Percentiles rank a stretch among this genome's conserved stretches.
These are phyloP conservation scores for Kodamaea neixiangensis DNA, from an alignment of 805 yeast species.

Conservation along the genomic window DNA sequence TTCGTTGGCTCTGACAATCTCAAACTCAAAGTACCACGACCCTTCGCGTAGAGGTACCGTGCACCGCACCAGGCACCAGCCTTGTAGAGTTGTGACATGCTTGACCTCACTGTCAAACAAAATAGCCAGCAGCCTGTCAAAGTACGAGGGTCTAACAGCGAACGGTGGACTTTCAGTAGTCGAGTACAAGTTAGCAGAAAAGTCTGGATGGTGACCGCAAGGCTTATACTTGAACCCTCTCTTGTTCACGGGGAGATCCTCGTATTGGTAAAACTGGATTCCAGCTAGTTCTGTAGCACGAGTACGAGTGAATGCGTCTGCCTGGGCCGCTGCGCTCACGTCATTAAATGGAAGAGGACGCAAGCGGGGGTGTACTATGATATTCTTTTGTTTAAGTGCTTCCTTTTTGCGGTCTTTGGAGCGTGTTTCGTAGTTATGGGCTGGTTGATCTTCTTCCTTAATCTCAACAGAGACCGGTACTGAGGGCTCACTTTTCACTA, in stretches of 20 bases:
- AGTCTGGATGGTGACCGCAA: constrained; percentile 68
- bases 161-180: constrained; percentile 76
- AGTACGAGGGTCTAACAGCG: constrained; percentile 55
- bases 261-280: constrained; percentile 45
- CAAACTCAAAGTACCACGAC: constrained; percentile 74
- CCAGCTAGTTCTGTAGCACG: constrained; percentile 17
- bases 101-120: constrained; percentile 27
- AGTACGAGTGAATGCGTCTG: neutral
- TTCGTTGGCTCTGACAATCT: constrained; percentile 48
- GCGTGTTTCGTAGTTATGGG: constrained; percentile 27
- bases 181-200: constrained; percentile 60
- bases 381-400: constrained; percentile 22
- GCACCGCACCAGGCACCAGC: constrained; percentile 80
- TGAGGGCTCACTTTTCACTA: neutral
- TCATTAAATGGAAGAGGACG: constrained; percentile 35
- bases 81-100: constrained; percentile 59
- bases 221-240: constrained; percentile 81
- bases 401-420: constrained; percentile 25
- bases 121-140: constrained; percentile 69
- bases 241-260: constrained; percentile 80
- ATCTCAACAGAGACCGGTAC: neutral
- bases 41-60: constrained; percentile 81
- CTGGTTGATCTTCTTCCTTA: constrained; percentile 6
- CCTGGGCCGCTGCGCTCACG: neutral
- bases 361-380: constrained; percentile 35